Base-by-base conservation (phyloP, 192 early-diverging fungal species). In the Coemansia sp. region DNA sequence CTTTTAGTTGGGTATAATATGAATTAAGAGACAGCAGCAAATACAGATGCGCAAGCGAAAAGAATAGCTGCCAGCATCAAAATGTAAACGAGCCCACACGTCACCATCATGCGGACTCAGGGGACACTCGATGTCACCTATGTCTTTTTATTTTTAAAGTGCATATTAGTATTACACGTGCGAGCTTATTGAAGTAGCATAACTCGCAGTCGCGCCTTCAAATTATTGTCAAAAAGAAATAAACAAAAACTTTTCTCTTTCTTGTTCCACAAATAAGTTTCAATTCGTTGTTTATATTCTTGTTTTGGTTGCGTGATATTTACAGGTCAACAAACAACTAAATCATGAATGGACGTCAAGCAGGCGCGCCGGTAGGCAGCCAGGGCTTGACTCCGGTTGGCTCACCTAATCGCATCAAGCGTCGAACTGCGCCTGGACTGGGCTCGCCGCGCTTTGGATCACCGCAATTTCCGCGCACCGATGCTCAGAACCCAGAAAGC, bases 371-470 rank as follows among this genome's bases (percentile, higher is more conserved):
- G 2, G 73, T 75, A 7, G 73, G 73, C 48, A 65, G 60, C 44
- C 59, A 66, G 37, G 71, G 70, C 57, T 54, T 79, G 19, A 73
- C 70, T 51, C 67, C 67, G 7, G 77, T 79, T 4, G 77, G 76
- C 17, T 69, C 76, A 40, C 76, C 76, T 1, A 74, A 64, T 58
- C 76, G 68, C 47, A 52, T 63, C n/a, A 63, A 52, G 57, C 67
- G 67, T 12, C 77, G 66, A n/a, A 64, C 64, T 0, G 55, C 60
- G 23, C 19, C 36, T 19, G 34, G 15, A 3, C 19, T 14, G 12
- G 59, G 48, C 6, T 50, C 58, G 51, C 59, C 59, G 22, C 17
- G 59, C 19, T 58, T 72, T 47, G 54, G 54, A n/a, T 57, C 70
- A 15, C 64, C 70, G 7, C 59, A n/a, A 17, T 49, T 62, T 14